Base-by-base conservation (phyloP, 768 basidiomycete species). In the Tremella yokohamensis region DNA sequence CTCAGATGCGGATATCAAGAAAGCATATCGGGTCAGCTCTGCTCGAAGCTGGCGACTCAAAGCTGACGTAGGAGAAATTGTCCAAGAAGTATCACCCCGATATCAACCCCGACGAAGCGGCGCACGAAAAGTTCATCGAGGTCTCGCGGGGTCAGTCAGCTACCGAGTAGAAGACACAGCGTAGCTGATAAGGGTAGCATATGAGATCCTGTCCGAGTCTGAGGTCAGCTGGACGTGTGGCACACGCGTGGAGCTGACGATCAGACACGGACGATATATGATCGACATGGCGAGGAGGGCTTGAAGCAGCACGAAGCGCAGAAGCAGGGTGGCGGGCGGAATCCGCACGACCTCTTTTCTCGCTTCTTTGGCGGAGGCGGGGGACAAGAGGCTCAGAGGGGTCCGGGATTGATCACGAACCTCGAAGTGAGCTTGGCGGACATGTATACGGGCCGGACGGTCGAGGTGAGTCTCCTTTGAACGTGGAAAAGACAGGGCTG, bases 271-370 rank as follows among this genome's bases (percentile, higher is more conserved):
- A 82, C 84, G 79, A 89, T 94, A 62, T 99, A 97, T 76, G 96
- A 98, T 76, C 83, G 86, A 57, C 86, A 92, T 79, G 94, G 94
- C 60, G 64, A 91, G 83, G 93, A 96, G 75, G 94, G 94, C 8
- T 75, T 99, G 54, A 90, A 89, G 76, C 88, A 88, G 29, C 89
- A 89, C 52, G 90, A 93, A 66, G 74, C 58, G 70, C 75, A 73
- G 54, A 72, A 76, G 40, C 68, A 72, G 22, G 86, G 86, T 48
- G 90, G 89, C n/a, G 86, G 88, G 16, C 81, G 86, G 54, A 82
- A 97, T 72, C 93, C 94, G 18, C 91, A 97, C 72, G 96, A 98
- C 76, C 83, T 96, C 65, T 99, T 99, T 78, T 84, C 87, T 40
- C 86, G 80, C 67, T 96, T 97, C 81, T 99, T 99, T 64, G 89